Evolutionary conservation across 352 stramenopile genomes (phyloP).

Genomic region (Phytophthora citrophthora): DNA sequence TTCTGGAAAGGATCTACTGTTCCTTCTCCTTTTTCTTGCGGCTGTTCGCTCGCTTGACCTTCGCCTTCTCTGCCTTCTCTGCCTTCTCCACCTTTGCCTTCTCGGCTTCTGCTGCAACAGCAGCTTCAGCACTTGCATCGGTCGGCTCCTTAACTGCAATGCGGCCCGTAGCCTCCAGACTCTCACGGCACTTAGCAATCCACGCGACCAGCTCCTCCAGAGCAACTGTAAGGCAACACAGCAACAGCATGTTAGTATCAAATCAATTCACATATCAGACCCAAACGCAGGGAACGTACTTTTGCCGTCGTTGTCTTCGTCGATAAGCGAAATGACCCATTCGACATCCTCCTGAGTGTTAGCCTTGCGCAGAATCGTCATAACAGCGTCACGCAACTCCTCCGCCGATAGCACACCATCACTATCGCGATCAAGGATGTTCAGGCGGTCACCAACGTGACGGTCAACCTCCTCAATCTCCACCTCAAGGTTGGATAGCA

Average conservation of each 20-base stretch:
- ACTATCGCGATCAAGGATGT: slow-evolving; percentile 97
- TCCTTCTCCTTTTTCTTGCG: slow-evolving; percentile 69
- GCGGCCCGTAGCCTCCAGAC: slow-evolving; percentile 86
- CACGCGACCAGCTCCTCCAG: slow-evolving; percentile 93
- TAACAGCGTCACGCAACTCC: slow-evolving; percentile 95
- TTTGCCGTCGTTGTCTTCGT: slow-evolving; percentile 91
- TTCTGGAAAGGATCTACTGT: slow-evolving; percentile 24
- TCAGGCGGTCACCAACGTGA: slow-evolving; percentile 97
- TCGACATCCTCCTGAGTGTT: slow-evolving; percentile 96
- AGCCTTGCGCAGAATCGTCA: slow-evolving; percentile 94
- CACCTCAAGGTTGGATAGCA: slow-evolving; percentile 94
- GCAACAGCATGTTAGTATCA: slow-evolving; percentile 24
- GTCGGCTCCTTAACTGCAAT: slow-evolving; percentile 62
- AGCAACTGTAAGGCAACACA: slow-evolving; percentile 72
- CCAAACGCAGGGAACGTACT: slow-evolving; percentile 53
- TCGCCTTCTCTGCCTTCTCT: slow-evolving; percentile 43
- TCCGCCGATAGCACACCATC: slow-evolving; percentile 96
- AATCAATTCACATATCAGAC: slow-evolving; percentile 1
- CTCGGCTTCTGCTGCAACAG: slow-evolving; percentile 35
- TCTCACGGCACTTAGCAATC: slow-evolving; percentile 87
- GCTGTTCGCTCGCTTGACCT: slow-evolving; percentile 72
- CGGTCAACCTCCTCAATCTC: slow-evolving; percentile 95
- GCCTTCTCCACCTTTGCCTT: slow-evolving; percentile 28
- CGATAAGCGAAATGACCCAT: slow-evolving; percentile 94
- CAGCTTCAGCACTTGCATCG: slow-evolving; percentile 29